Base-by-base conservation (phyloP, 2,329 filamentous ascomycete species). In the Colletotrichum endophyticum region DNA sequence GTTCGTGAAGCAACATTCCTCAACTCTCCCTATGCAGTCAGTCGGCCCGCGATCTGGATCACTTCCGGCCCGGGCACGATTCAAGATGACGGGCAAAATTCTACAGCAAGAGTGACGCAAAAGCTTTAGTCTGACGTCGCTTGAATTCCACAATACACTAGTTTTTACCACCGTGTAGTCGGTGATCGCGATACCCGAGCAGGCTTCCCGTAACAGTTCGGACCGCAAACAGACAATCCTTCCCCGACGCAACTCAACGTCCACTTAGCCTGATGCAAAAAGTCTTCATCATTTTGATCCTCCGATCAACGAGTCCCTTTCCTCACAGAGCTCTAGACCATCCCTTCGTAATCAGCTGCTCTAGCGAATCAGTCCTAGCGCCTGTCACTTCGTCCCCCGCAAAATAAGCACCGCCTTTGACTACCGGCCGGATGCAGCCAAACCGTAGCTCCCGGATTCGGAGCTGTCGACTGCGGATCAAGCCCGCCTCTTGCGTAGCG, bases 31-130 rank as follows among this genome's bases (percentile, higher is more conserved):
- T 4, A 11, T 22, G 4, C n/a, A 16, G 27, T 61, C 57, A 32
- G 28, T 89, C 67, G 56, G 67, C 56, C 56, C 67, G 67, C 13
- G 25, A 25, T 44, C 53, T 70, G 56, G 27, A 61, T 30, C 32
- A 30, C 34, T 15, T 22, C 3, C 56, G 67, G 66, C 30, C 66
- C 66, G 36, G 15, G 13, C 53, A 44, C 12, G 28, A 49, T 28
- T 49, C 34, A 32, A 62, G 25, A 28, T 30, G 9, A 15, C 11
- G 16, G 44, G 30, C 6, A 25, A 57, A 15, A n/a, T 39, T 16
- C 7, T 6, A 2, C 4, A 11, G 15, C 3, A 5, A 7, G 6
- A 28, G 19, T 32, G 67, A 70, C 56, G 67, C 53, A 70, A 62
- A 15, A 44, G 32, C 44, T 11, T 15, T 61, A 70, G 56, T 22